Conservation (phyloP, 2,329 filamentous ascomycete species). For the Zymoseptoria brevis region DNA sequence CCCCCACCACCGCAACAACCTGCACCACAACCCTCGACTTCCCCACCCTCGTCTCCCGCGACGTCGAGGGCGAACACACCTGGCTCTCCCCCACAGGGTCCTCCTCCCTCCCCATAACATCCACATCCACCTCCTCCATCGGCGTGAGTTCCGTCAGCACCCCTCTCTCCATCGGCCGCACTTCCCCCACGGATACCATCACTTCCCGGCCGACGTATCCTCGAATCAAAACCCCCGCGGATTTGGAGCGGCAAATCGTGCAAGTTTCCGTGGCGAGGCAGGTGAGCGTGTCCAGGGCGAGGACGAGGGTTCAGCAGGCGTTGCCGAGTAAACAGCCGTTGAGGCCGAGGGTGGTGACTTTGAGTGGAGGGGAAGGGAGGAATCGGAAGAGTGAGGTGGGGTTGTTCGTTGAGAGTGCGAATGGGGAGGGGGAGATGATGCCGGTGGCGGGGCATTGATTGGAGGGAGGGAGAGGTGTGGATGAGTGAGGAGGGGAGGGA, state of each 20-base stretch:
- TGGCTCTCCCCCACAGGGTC: background rate
- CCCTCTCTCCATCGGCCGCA: background rate
- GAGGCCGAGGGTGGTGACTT: slow-evolving; percentile 26
- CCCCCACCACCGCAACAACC: slow-evolving; percentile 21
- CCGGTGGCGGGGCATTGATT: background rate
- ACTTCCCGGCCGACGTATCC: slow-evolving; percentile 8
- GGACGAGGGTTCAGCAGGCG: slow-evolving; percentile 18
- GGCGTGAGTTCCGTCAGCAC: background rate
- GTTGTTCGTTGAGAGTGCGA: slow-evolving; percentile 15
- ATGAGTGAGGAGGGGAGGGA: too few relatives aligned
- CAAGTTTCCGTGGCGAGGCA: slow-evolving; percentile 25
- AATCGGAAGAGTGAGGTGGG: slow-evolving; percentile 28
- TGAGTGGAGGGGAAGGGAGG: slow-evolving; percentile 9
- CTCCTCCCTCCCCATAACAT: background rate
- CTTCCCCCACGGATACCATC: background rate
- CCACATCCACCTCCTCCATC: background rate
- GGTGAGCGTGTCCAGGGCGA: slow-evolving; percentile 21
- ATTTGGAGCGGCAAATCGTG: slow-evolving; percentile 23
- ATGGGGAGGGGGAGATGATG: background rate
- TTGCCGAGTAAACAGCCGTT: slow-evolving; percentile 23
- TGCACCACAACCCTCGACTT: slow-evolving; percentile 9
- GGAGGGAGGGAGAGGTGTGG: background rate
- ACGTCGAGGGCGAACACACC: background rate
- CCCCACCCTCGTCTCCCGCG: slow-evolving; percentile 1
- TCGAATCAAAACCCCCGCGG: slow-evolving; percentile 17